Evolutionary conservation across 306 rosid species (phyloP), one percentile per base, ranked within the genome.

Genomic region (Vigna unguiculata): DNA sequence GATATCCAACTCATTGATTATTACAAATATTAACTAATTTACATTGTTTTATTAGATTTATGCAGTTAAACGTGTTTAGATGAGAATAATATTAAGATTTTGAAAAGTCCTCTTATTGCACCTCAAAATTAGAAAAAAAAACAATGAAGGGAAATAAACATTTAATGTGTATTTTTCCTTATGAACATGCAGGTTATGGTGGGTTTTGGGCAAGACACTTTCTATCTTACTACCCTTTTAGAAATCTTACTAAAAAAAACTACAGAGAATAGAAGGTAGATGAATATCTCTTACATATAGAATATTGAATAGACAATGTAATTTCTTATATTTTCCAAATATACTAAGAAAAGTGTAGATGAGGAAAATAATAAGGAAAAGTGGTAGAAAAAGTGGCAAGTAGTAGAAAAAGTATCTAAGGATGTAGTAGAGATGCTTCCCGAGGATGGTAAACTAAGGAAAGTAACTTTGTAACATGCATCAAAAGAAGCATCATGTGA

Each of bases 321-420:
- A 24, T 24, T 32, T 30, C 11, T 41, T 1, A 9, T 8, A 0
- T 20, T 53, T 20, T 53, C 17, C 17, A 46, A 46, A 46, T 4
- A 3, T 12, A 46, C n/a, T 46, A 0, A 46, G 51, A 45, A 45
- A 38, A 38, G 83, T 83, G 2, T n/a, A n/a, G n/a, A n/a, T n/a
- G n/a, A n/a, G n/a, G n/a, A n/a, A n/a, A n/a, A n/a, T n/a, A n/a
- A n/a, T n/a, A n/a, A n/a, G 90, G 87, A 32, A 19, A 83, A 47
- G 82, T 87, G 0, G 84, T 83, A 15, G 93, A 87, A 74, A 89
- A 69, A 36, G 79, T 84, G 62, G 93, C 93, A n/a, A 36, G 63
- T 40, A 36, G 82, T 84, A 16, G 91, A 87, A 80, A 82, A 86
- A 36, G 76, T 84, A 46, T 82, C 86, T 12, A 87, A 77, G 32